Evolutionary conservation across 768 basidiomycete species (phyloP).

Genomic region (Mycena pura): DNA sequence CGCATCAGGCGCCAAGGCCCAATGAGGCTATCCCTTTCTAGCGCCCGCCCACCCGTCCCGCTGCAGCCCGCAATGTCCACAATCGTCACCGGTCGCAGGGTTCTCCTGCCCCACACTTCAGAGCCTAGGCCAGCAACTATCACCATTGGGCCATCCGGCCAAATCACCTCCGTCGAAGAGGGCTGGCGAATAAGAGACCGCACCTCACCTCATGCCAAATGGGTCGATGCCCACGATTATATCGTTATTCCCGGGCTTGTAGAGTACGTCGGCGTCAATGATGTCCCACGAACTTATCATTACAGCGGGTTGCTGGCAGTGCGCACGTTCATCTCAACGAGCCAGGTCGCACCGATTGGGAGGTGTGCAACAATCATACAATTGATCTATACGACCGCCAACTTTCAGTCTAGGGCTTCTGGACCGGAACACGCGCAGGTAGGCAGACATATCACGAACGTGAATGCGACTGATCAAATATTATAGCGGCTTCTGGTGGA

Average conservation of each 20-base stretch:
- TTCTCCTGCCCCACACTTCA: slow-evolving; percentile 59
- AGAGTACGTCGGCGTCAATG: slow-evolving; percentile 76
- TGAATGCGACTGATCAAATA: neutral
- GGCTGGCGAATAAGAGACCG: slow-evolving; percentile 39
- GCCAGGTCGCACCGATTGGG: slow-evolving; percentile 93
- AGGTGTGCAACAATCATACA: too few species aligned
- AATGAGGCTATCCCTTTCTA: too few species aligned
- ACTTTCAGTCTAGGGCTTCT: too few species aligned
- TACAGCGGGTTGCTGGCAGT: slow-evolving; percentile 55
- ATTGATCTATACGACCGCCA: too few species aligned
- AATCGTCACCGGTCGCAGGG: slow-evolving; percentile 60
- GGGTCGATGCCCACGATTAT: slow-evolving; percentile 64
- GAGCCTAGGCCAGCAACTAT: slow-evolving; percentile 70
- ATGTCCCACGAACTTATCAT: too few species aligned
- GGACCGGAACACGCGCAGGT: slow-evolving; percentile 82
- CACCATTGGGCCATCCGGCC: slow-evolving; percentile 65
- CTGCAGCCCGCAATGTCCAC: neutral
- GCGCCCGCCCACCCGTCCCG: too few species aligned
- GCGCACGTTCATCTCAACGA: slow-evolving; percentile 94
- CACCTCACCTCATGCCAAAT: slow-evolving; percentile 39
- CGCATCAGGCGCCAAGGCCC: too few species aligned
- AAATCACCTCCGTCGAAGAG: slow-evolving; percentile 58
- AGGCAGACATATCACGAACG: neutral
- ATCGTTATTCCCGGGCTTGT: slow-evolving; percentile 80
- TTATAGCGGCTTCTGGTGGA: slow-evolving; percentile 83